Percentiles rank a stretch among this genome's conserved stretches.
Evolutionary conservation across 2,329 filamentous ascomycete genomes (phyloP).

Genomic region (Venturia carpophila): DNA sequence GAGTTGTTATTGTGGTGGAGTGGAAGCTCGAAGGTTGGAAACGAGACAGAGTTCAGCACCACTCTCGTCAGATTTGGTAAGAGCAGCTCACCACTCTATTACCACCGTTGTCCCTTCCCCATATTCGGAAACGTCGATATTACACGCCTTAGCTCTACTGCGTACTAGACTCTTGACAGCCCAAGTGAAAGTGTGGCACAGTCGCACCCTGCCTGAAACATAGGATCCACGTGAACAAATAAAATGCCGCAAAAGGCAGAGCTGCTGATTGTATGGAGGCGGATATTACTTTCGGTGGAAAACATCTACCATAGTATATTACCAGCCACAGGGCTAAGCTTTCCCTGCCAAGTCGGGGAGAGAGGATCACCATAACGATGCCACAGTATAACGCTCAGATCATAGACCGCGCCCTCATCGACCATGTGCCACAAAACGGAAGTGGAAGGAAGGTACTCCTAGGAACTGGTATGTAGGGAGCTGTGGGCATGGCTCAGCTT

Average conservation of each 20-base stretch:
- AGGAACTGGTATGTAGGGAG: neutral
- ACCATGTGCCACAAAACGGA: neutral
- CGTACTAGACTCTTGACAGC: too few relatives aligned
- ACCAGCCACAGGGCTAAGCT: slow-evolving; percentile 6
- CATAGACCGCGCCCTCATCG: neutral
- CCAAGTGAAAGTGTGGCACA: neutral
- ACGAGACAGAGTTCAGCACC: too few relatives aligned
- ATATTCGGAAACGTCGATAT: neutral
- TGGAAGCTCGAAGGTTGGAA: too few relatives aligned
- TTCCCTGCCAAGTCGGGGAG: slow-evolving; percentile 3
- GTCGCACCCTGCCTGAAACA: slow-evolving; percentile 3
- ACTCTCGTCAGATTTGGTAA: too few relatives aligned
- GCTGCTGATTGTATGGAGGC: neutral
- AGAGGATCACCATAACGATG: neutral
- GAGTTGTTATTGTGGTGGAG: neutral
- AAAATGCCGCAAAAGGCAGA: neutral
- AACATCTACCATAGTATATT: neutral
- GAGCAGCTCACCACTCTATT: neutral
- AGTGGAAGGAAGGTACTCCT: neutral
- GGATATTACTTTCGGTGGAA: neutral
- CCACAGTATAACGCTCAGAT: neutral
- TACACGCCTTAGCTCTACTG: neutral
- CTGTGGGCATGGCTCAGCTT: neutral
- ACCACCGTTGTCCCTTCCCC: neutral
- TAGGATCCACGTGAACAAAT: neutral